phyloP scores from a whole-genome alignment of 2,329 filamentous ascomycete genomes.

The Aspergillus bombycis region DNA sequence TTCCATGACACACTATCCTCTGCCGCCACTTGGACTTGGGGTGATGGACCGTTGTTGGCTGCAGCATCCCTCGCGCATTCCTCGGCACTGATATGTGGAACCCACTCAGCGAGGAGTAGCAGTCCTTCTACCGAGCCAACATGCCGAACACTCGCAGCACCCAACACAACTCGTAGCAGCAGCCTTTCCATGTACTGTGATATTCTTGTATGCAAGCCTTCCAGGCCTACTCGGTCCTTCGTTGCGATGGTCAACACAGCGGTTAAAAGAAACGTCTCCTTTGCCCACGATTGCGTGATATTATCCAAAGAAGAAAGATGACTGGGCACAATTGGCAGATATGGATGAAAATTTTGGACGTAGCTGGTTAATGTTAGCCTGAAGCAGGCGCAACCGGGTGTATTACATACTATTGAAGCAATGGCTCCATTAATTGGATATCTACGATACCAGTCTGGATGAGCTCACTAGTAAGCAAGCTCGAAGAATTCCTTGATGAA shows the following conservation, averaged over 20 bases:
- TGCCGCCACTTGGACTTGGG: neutral
- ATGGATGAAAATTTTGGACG: conserved; percentile 12
- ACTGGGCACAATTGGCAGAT: conserved; percentile 14
- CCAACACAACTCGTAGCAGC: conserved; percentile 20
- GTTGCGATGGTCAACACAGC: conserved; percentile 20
- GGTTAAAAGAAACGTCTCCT: conserved; percentile 16
- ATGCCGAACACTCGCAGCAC: conserved; percentile 15
- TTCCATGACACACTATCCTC: conserved; percentile 29
- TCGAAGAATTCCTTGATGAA: too few species aligned
- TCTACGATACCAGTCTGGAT: neutral
- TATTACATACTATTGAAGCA: neutral
- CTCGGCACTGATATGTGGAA: conserved; percentile 17
- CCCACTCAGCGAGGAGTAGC: conserved; percentile 27
- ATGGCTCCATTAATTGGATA: neutral
- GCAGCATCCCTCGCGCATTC: neutral
- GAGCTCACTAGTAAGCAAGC: neutral
- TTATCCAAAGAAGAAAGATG: neutral
- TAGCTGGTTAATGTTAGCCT: neutral
- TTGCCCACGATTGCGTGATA: neutral
- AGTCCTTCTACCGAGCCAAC: conserved; percentile 23
- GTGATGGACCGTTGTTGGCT: neutral
- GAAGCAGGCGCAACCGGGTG: too few species aligned
- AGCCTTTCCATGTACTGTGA: conserved; percentile 11
- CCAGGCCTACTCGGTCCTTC: conserved; percentile 8
- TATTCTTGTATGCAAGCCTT: conserved; percentile 1